Percentiles rank a stretch among this genome's conserved stretches.
Conservation (phyloP, 23 red algal species). For the Gracilaria caudata region DNA sequence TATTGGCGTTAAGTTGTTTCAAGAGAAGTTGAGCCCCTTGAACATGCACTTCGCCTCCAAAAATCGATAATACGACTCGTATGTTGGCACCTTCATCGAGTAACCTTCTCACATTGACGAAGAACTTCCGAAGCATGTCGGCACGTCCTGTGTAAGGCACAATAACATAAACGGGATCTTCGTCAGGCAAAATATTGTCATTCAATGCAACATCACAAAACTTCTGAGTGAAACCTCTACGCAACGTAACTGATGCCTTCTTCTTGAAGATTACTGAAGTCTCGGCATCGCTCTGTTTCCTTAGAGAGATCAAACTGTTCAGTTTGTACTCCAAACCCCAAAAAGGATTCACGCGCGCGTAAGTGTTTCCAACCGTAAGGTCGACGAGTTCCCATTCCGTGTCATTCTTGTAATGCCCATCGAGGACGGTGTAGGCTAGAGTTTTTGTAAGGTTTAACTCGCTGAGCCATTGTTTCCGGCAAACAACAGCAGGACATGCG, state of each 20-base stretch:
- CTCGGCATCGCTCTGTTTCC: not conserved
- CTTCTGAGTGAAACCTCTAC: conserved; percentile 57
- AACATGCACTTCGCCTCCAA: conserved; percentile 34
- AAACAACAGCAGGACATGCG: conserved; percentile 39
- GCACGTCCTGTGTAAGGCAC: conserved; percentile 38
- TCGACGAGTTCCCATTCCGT: conserved; percentile 21
- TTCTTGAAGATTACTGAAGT: not conserved
- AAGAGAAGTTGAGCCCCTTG: conserved; percentile 22
- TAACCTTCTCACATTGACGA: conserved; percentile 26
- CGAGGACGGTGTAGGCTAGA: not conserved
- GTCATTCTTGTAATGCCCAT: conserved; percentile 36
- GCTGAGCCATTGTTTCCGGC: conserved; percentile 32
- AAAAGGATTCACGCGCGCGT: conserved; percentile 40
- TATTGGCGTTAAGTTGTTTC: conserved; percentile 1
- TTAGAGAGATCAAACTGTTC: conserved; percentile 20
- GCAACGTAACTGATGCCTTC: conserved; percentile 27
- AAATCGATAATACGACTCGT: conserved; percentile 19
- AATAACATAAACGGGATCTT: conserved; percentile 35
- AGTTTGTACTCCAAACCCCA: conserved; percentile 56
- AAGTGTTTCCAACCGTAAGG: conserved; percentile 16
- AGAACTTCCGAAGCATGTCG: conserved; percentile 39
- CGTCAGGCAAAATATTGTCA: conserved; percentile 4
- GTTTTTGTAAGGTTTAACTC: conserved; percentile 30
- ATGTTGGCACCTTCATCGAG: conserved; percentile 30
- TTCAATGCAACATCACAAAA: conserved; percentile 49